Evolutionary conservation across 148 eudicot species (phyloP).

Genomic region (Vaccinium corymbosum): DNA sequence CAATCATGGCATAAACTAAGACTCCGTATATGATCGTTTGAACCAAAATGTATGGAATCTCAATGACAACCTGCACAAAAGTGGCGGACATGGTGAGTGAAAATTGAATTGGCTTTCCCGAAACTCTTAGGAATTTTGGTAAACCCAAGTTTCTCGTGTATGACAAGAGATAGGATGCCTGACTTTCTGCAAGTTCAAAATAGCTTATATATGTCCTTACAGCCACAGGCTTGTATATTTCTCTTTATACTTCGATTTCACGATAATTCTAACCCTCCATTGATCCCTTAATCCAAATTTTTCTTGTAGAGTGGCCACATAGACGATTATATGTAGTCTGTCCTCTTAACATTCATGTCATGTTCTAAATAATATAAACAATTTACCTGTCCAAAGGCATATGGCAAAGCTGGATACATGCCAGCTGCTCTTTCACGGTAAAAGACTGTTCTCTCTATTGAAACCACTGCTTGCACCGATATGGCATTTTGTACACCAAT

Average conservation of each 20-base stretch:
- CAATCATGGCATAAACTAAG: conserved; percentile 46
- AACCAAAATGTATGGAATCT: conserved; percentile 39
- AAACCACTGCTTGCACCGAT: conserved; percentile 44
- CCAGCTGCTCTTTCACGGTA: conserved; percentile 63
- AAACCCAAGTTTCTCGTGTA: neutral
- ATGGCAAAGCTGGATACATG: conserved; percentile 55
- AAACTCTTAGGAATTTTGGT: neutral
- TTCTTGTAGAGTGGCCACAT: neutral
- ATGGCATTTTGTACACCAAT: conserved; percentile 40
- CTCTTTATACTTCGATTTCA: neutral
- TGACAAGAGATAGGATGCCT: neutral
- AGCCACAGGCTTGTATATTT: neutral
- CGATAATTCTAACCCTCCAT: no score
- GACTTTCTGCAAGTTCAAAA: neutral
- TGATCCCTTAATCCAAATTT: neutral
- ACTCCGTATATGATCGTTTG: conserved; percentile 37
- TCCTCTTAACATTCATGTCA: neutral
- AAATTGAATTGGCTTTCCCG: neutral
- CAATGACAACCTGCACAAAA: conserved; percentile 39
- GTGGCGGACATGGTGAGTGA: neutral
- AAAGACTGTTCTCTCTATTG: conserved; percentile 47
- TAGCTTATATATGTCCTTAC: neutral
- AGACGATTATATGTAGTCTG: neutral
- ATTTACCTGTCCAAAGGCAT: conserved; percentile 56
- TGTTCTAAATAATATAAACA: neutral